Evolutionary conservation across 192 early-diverging fungal genomes (phyloP), one percentile per base, ranked within the genome.

Genomic region (Umbelopsis sp.): DNA sequence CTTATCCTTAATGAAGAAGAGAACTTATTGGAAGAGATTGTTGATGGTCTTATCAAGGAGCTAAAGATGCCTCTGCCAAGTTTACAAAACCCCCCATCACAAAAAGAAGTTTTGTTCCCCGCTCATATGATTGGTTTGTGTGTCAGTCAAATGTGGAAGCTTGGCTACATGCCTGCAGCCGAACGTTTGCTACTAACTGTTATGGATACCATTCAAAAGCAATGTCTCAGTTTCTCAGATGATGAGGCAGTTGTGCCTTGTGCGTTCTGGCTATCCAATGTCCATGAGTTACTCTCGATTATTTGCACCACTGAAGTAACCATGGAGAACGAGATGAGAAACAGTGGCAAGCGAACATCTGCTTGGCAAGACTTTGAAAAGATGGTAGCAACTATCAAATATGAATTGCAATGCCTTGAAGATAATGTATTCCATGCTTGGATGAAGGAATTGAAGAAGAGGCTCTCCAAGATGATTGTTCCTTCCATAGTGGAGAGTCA

Each of bases 241-340:
- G 93, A 95, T 61, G 92, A 92, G 64, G 89, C 91, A 6, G 81
- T 82, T 48, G 74, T 74, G 82, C 90, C 89, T 10, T 88, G 88
- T 51, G 93, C 92, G 8, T 99, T 95, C 87, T 98, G 97, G 97
- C 82, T 97, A 44, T 94, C 94, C 15, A 99, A 99, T 76, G 90
- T 92, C 23, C 97, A 93, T 73, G 97, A 98, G 81, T 85, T 99
- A 37, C 78, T 95, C 72, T 94, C 93, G 22, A 86, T 98, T 71
- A 89, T 95, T 68, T 88, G 82, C 70, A 78, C 78, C 69, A 85
- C 84, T 72, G 92, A 90, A 72, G 83, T 87, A 68, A 86, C 88
- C 73, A 84, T 88, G 73, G 77, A 84, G 13, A 78, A 71, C 8
- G 81, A 82, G 45, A 90, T 95, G 71, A 86, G 81, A 69, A 80